A percentile compares a stretch with the other conserved stretches of the same genome.
These are phyloP conservation scores for Linum lewisii DNA, from an alignment of 345 rosid species.

Conservation along the genomic window DNA sequence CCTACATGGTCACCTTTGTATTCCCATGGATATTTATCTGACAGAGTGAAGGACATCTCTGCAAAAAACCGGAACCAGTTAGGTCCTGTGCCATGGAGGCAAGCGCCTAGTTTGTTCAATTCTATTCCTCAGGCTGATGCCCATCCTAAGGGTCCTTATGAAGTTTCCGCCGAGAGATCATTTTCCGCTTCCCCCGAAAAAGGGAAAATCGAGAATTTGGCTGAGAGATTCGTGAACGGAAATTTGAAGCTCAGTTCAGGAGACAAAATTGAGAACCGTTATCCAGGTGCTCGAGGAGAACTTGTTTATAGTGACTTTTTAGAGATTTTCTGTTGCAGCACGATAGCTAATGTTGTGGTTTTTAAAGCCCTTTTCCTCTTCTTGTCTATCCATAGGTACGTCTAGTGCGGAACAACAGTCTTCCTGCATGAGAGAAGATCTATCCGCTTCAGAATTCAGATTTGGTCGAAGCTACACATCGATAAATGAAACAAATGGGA, in stretches of 20 bases:
- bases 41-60: slow-evolving; percentile 44
- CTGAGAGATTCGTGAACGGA: slow-evolving; percentile 54
- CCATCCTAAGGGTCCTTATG: slow-evolving; percentile 36
- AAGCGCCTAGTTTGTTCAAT: slow-evolving; percentile 55
- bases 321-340: not conserved
- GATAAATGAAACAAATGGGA: slow-evolving; percentile 47
- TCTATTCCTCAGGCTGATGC: slow-evolving; percentile 47
- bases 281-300: slow-evolving; percentile 37
- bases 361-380: not conserved
- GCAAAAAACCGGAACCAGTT: slow-evolving; percentile 55
- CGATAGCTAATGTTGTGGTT: not conserved
- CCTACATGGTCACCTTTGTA: slow-evolving; percentile 38
- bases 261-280: slow-evolving; percentile 44
- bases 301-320: not conserved
- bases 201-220: slow-evolving; percentile 43
- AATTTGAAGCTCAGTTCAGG: slow-evolving; percentile 32
- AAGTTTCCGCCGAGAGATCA: slow-evolving; percentile 32
- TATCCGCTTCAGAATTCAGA: slow-evolving; percentile 38
- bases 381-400: slow-evolving; percentile 36
- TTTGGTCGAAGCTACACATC: slow-evolving; percentile 34
- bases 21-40: slow-evolving; percentile 37
- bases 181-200: slow-evolving; percentile 38
- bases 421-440: slow-evolving; percentile 43
- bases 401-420: slow-evolving; percentile 34
- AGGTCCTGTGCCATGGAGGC: slow-evolving; percentile 70